Conservation (phyloP, 805 yeast genomes). For the Priceomyces castillae region DNA sequence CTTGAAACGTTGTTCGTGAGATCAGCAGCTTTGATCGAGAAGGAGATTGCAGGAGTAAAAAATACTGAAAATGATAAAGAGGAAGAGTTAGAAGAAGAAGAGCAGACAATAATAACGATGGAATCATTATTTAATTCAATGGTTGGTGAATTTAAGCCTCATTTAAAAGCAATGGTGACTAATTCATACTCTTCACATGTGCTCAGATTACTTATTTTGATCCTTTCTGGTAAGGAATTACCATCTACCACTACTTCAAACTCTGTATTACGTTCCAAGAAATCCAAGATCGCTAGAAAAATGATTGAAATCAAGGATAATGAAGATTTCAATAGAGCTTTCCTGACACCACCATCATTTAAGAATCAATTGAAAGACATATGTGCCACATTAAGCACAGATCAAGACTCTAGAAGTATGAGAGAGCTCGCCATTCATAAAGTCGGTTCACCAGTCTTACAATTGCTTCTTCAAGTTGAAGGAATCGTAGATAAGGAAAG, state of each 20-base stretch:
- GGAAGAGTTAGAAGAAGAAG: constrained; percentile 30
- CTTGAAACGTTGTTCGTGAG: constrained; percentile 80
- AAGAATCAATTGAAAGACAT: constrained; percentile 56
- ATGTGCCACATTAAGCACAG: constrained; percentile 37
- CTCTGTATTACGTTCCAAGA: constrained; percentile 77
- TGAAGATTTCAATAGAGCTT: constrained; percentile 63
- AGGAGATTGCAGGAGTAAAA: constrained; percentile 53
- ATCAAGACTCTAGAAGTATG: constrained; percentile 38
- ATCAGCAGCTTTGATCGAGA: constrained; percentile 70
- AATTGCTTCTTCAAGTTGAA: constrained; percentile 73
- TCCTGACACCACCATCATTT: constrained; percentile 68
- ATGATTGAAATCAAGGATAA: constrained; percentile 86
- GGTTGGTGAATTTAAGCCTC: constrained; percentile 64
- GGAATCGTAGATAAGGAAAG: constrained; percentile 76
- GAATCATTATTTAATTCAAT: constrained; percentile 64
- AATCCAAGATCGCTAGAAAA: constrained; percentile 84
- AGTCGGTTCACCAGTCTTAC: constrained; percentile 84
- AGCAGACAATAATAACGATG: constrained; percentile 34
- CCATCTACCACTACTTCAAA: constrained; percentile 69
- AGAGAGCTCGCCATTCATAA: constrained; percentile 77
- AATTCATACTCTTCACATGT: constrained; percentile 91
- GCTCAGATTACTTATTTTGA: constrained; percentile 65
- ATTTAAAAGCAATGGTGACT: constrained; percentile 53
- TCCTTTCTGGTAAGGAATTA: constrained; percentile 72
- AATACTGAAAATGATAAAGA: constrained; percentile 36